These are phyloP conservation scores for Cucurbitaria berberidis DNA, from an alignment of 2,329 filamentous ascomycete species.

Conservation along the genomic window DNA sequence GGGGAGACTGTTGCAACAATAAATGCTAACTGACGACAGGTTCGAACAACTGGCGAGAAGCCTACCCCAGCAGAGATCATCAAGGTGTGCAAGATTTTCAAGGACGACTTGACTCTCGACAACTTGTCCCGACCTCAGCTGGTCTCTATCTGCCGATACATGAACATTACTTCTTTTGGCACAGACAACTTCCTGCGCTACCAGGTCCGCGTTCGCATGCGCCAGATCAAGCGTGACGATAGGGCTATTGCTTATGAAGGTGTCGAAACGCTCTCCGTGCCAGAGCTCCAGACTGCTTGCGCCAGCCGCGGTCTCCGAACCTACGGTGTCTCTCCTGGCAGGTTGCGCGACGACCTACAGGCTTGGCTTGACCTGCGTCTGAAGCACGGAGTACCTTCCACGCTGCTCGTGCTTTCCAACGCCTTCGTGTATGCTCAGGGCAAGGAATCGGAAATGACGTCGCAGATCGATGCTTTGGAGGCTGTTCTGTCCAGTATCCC, in stretches of 20 bases:
- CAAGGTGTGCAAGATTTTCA: constrained; percentile 99
- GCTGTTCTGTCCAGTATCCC: constrained; percentile 93
- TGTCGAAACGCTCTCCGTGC: constrained; percentile 89
- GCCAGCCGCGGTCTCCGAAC: constrained; percentile 91
- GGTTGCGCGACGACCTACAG: constrained; percentile 86
- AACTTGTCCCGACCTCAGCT: constrained; percentile 95
- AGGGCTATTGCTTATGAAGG: constrained; percentile 92
- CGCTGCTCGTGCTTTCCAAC: constrained; percentile 92
- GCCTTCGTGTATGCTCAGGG: constrained; percentile 95
- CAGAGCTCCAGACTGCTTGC: constrained; percentile 90
- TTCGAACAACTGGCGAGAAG: constrained; percentile 82
- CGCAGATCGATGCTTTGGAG: constrained; percentile 90
- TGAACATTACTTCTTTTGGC: constrained; percentile 96
- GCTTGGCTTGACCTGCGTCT: constrained; percentile 94
- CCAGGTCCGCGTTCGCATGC: constrained; percentile 95
- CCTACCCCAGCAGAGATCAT: constrained; percentile 91
- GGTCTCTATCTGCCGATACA: constrained; percentile 97
- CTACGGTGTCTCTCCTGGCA: constrained; percentile 85
- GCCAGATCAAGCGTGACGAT: constrained; percentile 98
- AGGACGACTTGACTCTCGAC: constrained; percentile 95
- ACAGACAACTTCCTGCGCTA: constrained; percentile 98
- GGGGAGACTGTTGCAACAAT: too few relatives aligned
- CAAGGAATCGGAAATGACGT: constrained; percentile 81
- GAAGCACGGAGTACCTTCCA: constrained; percentile 94
- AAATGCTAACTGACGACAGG: constrained; percentile 32